phyloP scores from a whole-genome alignment of 1,139 yeast genomes.

The Nadsonia starkeyi-henricii region DNA sequence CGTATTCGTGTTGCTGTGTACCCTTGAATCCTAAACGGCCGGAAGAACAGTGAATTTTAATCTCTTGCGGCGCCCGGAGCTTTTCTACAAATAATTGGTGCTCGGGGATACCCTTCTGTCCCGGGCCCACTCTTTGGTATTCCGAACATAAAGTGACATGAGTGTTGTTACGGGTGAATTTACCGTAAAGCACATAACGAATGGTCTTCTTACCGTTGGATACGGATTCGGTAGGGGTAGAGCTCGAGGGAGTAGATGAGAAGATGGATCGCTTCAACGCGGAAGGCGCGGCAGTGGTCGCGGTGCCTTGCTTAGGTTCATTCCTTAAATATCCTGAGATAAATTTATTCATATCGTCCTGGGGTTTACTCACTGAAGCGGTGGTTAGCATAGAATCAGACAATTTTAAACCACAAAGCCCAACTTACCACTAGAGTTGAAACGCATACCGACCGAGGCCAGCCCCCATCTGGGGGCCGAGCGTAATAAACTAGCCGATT shows the following conservation, averaged over 20 bases:
- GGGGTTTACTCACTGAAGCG: neutral
- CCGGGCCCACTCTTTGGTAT: constrained; percentile 39
- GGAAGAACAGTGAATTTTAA: constrained; percentile 40
- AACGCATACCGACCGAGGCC: neutral
- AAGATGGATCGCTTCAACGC: neutral
- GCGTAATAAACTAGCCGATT: no score
- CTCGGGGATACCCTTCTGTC: constrained; percentile 28
- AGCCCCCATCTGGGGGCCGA: no score
- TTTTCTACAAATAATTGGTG: constrained; percentile 70
- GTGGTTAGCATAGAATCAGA: no score
- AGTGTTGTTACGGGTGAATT: constrained; percentile 72
- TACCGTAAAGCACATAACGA: constrained; percentile 62
- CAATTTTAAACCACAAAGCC: no score
- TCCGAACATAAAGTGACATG: constrained; percentile 56
- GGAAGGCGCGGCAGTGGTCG: neutral
- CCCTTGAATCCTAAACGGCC: constrained; percentile 31
- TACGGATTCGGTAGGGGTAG: neutral
- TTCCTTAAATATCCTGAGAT: neutral
- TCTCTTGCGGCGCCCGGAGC: constrained; percentile 67
- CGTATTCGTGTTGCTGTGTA: constrained; percentile 67
- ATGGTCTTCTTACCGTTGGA: constrained; percentile 21
- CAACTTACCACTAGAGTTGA: neutral
- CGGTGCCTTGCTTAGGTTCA: neutral
- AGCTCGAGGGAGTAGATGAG: neutral
- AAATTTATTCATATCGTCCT: neutral